A percentile compares a stretch with the other conserved stretches of the same genome.
Evolutionary conservation across 2,329 filamentous ascomycete genomes (phyloP).

Genomic region (Herpotrichia juniperi): DNA sequence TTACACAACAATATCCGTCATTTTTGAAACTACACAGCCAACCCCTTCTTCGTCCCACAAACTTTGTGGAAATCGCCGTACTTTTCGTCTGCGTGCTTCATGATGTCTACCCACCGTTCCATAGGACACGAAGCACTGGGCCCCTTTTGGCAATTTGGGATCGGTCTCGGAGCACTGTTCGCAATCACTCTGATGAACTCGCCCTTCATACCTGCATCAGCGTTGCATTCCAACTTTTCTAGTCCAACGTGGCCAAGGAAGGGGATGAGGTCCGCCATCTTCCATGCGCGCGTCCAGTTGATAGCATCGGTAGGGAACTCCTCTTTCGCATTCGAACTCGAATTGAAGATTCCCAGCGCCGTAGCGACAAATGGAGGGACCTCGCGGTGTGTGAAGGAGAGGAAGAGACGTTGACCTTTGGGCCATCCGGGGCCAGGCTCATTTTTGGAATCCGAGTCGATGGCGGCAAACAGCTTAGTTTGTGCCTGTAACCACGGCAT

Average conservation of each 20-base stretch:
- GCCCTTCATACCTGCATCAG: constrained; percentile 55
- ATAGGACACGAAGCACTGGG: constrained; percentile 57
- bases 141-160: constrained; percentile 55
- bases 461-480: constrained; percentile 41
- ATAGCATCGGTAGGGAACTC: constrained; percentile 61
- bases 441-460: constrained; percentile 4
- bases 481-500: constrained; percentile 71
- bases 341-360: constrained; percentile 72
- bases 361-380: constrained; percentile 70
- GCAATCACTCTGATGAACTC: constrained; percentile 60
- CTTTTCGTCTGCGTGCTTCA: constrained; percentile 47
- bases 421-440: constrained; percentile 38
- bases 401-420: constrained; percentile 63
- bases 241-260: constrained; percentile 71
- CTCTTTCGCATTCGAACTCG: constrained; percentile 68
- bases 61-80: constrained; percentile 36
- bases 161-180: constrained; percentile 56
- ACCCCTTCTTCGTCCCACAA: constrained; percentile 27
- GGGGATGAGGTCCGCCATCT: constrained; percentile 65
- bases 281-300: constrained; percentile 69
- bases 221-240: constrained; percentile 66
- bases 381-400: constrained; percentile 72
- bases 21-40: too few species aligned
- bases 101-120: constrained; percentile 49
- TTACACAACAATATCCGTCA: too few species aligned